Evolutionary conservation across 257 asterid genomes (phyloP).

Genomic region (Sherardia arvensis): DNA sequence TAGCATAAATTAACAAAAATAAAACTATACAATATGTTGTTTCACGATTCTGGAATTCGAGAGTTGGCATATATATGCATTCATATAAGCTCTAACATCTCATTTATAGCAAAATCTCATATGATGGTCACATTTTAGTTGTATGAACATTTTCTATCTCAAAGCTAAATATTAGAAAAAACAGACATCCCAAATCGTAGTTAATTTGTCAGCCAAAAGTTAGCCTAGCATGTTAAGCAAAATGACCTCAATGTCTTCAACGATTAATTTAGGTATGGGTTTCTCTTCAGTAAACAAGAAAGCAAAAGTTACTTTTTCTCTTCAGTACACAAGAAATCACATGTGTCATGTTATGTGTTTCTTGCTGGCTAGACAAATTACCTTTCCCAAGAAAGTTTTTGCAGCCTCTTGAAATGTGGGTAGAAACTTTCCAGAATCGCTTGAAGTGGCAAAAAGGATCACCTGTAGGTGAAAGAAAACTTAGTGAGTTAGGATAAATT

Average conservation of each 20-base stretch:
- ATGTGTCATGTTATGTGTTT: background rate
- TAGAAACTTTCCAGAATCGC: constrained; percentile 48
- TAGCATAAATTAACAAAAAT: background rate
- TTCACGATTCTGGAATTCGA: background rate
- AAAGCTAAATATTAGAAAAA: background rate
- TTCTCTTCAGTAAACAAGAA: background rate
- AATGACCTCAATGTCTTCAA: background rate
- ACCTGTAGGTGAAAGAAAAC: constrained; percentile 35
- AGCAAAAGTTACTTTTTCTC: background rate
- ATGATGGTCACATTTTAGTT: background rate
- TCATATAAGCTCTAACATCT: background rate
- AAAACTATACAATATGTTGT: background rate
- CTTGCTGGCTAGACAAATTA: constrained; percentile 15
- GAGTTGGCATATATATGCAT: background rate
- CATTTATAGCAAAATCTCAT: background rate
- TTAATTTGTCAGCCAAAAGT: background rate
- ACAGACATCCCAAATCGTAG: background rate
- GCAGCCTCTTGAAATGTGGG: constrained; percentile 75
- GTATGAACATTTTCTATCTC: background rate
- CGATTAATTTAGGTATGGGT: background rate
- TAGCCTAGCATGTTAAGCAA: background rate
- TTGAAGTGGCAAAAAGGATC: constrained; percentile 68
- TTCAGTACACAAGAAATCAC: no score
- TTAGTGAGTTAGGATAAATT: constrained; percentile 7
- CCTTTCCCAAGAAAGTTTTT: constrained; percentile 85